phyloP scores from a whole-genome alignment of 208 protist genomes.

The Leishmania guyanensis region DNA sequence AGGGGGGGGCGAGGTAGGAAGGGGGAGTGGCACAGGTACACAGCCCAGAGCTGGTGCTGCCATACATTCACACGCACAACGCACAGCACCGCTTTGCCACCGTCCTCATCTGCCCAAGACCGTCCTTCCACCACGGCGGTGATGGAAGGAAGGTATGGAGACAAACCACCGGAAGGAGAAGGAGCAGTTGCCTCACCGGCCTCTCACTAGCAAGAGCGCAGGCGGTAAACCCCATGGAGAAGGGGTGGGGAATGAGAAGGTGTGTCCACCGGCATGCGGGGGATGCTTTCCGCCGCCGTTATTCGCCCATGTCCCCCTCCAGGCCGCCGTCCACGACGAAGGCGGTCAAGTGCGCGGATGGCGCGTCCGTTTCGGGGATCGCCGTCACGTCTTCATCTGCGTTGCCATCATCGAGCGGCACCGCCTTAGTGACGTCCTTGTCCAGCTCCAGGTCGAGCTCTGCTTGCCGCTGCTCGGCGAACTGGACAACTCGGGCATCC shows the following conservation, averaged over 20 bases:
- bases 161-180: not conserved
- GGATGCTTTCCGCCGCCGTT: not conserved
- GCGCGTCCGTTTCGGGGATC: not conserved
- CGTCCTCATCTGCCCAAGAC: not conserved
- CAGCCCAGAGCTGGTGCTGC: not conserved
- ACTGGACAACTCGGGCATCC: conserved; percentile 29
- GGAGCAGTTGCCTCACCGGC: not conserved
- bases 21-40: no score
- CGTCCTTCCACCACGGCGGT: not conserved
- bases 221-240: conserved; percentile 1
- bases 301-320: conserved; percentile 13
- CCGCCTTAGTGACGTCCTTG: not conserved
- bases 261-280: no score
- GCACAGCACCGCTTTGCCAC: not conserved
- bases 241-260: not conserved
- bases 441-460: conserved; percentile 26
- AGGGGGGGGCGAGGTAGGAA: no score
- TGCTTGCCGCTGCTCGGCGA: conserved; percentile 28
- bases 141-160: not conserved
- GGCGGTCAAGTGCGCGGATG: conserved; percentile 9
- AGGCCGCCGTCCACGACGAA: not conserved
- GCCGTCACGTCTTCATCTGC: conserved; percentile 1
- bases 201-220: not conserved
- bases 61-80: not conserved
- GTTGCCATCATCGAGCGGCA: not conserved